Percentiles rank a stretch among this genome's conserved stretches.
phyloP scores from a whole-genome alignment of 176 grass and related monocot genomes.

The Carex littledalei region DNA sequence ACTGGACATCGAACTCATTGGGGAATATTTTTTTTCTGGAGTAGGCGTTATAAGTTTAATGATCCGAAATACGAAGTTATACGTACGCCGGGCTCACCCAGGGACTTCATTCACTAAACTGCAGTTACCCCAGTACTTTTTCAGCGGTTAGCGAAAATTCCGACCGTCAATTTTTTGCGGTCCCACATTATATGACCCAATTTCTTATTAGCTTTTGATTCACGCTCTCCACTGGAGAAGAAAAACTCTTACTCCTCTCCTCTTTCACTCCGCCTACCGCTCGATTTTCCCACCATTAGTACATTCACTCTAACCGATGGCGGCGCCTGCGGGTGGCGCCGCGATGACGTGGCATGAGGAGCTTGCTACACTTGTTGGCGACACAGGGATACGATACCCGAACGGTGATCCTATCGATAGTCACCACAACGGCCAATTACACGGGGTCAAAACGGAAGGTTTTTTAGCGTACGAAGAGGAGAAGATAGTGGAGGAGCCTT shows the following conservation, averaged over 20 bases:
- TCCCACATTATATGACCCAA: neutral
- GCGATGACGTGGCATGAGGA: slow-evolving; percentile 93
- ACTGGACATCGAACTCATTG: no score
- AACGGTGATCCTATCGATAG: neutral
- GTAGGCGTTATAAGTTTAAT: neutral
- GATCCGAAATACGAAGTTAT: neutral
- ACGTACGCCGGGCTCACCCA: neutral
- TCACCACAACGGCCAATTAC: slow-evolving; percentile 3
- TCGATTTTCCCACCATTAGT: neutral
- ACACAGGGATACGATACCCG: slow-evolving; percentile 32
- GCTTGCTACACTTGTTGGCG: slow-evolving; percentile 42
- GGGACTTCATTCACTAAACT: neutral
- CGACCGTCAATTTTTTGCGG: neutral
- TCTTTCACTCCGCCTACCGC: neutral
- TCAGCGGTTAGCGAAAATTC: slow-evolving; percentile 11
- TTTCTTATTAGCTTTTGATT: slow-evolving; percentile 24
- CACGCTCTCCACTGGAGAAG: slow-evolving; percentile 23
- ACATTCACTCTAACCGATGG: slow-evolving; percentile 6
- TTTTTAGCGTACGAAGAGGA: slow-evolving; percentile 25
- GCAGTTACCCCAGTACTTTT: slow-evolving; percentile 4
- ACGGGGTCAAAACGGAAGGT: slow-evolving; percentile 26
- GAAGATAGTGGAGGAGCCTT: slow-evolving; percentile 44
- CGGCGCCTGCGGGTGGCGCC: slow-evolving; percentile 38
- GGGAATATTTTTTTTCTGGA: no score
- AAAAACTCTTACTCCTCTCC: neutral